These are phyloP conservation scores for Aegilops umbellulata DNA, from an alignment of 176 grass and related monocot genomes.

Conservation along the genomic window DNA sequence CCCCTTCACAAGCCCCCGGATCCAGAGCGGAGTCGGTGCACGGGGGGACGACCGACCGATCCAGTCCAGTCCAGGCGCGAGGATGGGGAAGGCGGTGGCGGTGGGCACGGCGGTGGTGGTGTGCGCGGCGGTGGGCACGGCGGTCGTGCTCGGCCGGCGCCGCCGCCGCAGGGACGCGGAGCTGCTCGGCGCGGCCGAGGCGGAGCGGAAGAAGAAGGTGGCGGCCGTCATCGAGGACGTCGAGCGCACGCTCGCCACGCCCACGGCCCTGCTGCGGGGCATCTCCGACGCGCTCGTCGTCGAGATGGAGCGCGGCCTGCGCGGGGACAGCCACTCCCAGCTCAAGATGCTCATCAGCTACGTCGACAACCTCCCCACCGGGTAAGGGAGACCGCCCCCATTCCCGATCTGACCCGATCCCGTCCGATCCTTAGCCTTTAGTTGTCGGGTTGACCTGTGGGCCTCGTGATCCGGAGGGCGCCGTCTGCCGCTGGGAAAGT, in stretches of 20 bases:
- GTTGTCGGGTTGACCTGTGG: background rate
- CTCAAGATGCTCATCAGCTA: conserved; percentile 96
- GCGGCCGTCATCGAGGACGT: conserved; percentile 63
- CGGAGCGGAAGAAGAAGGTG: conserved; percentile 32
- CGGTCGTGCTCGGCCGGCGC: conserved; percentile 44
- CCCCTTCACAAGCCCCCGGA: background rate
- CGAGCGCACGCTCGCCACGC: conserved; percentile 63
- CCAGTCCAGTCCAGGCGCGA: no score
- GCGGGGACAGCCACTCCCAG: conserved; percentile 46
- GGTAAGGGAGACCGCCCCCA: conserved; percentile 34
- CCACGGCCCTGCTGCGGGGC: conserved; percentile 65
- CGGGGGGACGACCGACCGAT: no score
- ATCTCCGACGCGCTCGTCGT: conserved; percentile 76
- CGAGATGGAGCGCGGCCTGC: conserved; percentile 89
- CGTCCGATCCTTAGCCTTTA: background rate
- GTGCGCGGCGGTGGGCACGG: conserved; percentile 69
- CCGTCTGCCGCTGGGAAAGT: background rate
- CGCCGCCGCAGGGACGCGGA: conserved; percentile 31
- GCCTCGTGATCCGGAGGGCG: conserved; percentile 23
- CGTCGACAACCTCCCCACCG: conserved; percentile 86
- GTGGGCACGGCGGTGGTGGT: conserved; percentile 62
- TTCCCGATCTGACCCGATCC: background rate
- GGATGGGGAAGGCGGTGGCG: conserved; percentile 59
- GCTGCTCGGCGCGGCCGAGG: conserved; percentile 7
- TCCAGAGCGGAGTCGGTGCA: conserved; percentile 12